These are phyloP conservation scores for Rhizomucor miehei DNA, from an alignment of 371 early-diverging fungal species.

Conservation along the genomic window DNA sequence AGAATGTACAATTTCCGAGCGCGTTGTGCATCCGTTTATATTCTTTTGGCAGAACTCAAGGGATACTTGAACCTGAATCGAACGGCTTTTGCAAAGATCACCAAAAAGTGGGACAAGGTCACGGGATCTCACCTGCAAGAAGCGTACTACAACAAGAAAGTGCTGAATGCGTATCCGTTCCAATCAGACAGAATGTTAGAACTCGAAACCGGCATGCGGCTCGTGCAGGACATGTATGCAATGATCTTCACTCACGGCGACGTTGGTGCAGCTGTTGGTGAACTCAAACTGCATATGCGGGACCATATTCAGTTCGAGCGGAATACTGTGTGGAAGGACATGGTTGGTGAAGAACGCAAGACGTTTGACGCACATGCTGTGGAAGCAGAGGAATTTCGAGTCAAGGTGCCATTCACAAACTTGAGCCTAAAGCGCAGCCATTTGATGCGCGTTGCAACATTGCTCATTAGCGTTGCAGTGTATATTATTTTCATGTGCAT, in stretches of 20 bases:
- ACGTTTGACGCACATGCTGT: constrained; percentile 36
- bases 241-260: constrained; percentile 50
- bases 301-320: constrained; percentile 77
- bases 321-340: constrained; percentile 79
- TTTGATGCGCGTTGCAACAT: constrained; percentile 15
- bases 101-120: constrained; percentile 93
- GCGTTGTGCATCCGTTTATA: constrained; percentile 8
- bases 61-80: constrained; percentile 85
- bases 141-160: constrained; percentile 46
- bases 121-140: constrained; percentile 46
- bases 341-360: constrained; percentile 69
- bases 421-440: constrained; percentile 15
- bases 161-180: constrained; percentile 51
- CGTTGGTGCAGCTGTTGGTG: constrained; percentile 43
- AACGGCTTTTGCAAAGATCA: constrained; percentile 89
- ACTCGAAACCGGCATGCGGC: constrained; percentile 39
- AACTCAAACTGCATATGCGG: constrained; percentile 60
- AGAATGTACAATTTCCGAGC: constrained; percentile 8
- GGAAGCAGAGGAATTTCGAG: constrained; percentile 30
- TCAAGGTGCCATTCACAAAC: constrained; percentile 11
- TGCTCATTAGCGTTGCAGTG: constrained; percentile 42
- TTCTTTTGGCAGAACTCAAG: constrained; percentile 66
- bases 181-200: constrained; percentile 29
- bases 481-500: constrained; percentile 54
- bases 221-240: constrained; percentile 54